phyloP scores from a whole-genome alignment of 495 filamentous ascomycete genomes.

The Lophium mytilinum region DNA sequence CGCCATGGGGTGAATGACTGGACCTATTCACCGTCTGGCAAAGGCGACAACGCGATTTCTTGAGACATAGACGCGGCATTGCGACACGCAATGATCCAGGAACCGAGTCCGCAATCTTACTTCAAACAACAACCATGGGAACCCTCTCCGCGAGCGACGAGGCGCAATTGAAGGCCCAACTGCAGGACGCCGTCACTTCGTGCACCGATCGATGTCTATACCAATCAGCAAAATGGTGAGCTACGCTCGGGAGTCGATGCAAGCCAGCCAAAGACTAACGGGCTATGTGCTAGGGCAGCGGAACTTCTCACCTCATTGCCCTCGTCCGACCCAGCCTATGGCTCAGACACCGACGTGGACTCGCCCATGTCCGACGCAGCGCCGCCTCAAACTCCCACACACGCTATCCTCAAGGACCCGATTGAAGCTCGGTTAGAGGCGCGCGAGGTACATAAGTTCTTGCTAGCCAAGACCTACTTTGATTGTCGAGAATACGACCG shows the following conservation, averaged over 20 bases:
- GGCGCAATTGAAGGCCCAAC: constrained; percentile 47
- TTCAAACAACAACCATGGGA: constrained; percentile 17
- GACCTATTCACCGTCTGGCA: no score
- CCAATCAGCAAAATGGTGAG: constrained; percentile 92
- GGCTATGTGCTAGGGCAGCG: constrained; percentile 61
- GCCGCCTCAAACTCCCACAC: constrained; percentile 19
- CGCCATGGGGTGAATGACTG: no score
- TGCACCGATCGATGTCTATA: constrained; percentile 95
- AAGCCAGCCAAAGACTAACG: constrained; percentile 2
- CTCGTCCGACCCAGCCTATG: constrained; percentile 34
- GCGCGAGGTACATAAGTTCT: constrained; percentile 69
- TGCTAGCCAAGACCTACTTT: constrained; percentile 91
- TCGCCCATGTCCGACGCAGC: constrained; percentile 48
- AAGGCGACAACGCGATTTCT: no score
- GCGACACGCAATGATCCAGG: no score
- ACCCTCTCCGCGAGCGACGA: constrained; percentile 27
- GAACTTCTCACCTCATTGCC: constrained; percentile 81
- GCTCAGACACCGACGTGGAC: constrained; percentile 49
- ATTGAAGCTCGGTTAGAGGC: constrained; percentile 71
- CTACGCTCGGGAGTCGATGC: background rate
- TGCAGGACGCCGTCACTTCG: constrained; percentile 78
- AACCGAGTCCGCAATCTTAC: no score
- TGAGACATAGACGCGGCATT: no score
- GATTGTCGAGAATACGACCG: constrained; percentile 94
- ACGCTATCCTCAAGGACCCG: constrained; percentile 40